Conservation (phyloP, 257 asterid species). For the Rehmannia glutinosa region DNA sequence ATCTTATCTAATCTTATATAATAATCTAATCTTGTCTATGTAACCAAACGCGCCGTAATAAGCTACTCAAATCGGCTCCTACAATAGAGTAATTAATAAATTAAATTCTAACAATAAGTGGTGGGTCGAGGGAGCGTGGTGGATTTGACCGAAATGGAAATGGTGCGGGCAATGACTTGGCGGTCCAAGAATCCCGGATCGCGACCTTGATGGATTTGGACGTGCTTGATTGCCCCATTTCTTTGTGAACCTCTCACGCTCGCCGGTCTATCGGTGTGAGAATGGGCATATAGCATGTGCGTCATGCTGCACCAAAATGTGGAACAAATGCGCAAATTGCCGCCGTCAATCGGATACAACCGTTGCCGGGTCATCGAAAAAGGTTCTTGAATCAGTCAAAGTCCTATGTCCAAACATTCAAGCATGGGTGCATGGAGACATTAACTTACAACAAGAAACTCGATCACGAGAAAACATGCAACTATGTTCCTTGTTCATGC, state of each 20-base stretch:
- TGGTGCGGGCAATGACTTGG: neutral
- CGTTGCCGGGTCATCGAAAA: conserved; percentile 79
- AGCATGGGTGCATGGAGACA: conserved; percentile 51
- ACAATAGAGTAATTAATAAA: no score
- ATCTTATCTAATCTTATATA: no score
- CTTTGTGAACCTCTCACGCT: conserved; percentile 45
- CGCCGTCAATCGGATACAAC: conserved; percentile 52
- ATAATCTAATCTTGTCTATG: no score
- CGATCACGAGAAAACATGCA: conserved; percentile 53
- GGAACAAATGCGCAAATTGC: conserved; percentile 60
- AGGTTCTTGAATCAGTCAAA: conserved; percentile 53
- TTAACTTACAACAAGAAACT: conserved; percentile 35
- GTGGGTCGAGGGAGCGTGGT: conserved; percentile 9
- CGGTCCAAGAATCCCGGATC: conserved; percentile 17
- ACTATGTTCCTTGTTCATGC: conserved; percentile 48
- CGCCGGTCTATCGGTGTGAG: conserved; percentile 84
- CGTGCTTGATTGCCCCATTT: conserved; percentile 76
- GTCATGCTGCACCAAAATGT: conserved; percentile 53
- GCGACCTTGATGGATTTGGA: conserved; percentile 57
- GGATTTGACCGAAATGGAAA: neutral
- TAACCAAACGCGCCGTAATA: no score
- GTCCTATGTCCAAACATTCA: conserved; percentile 37
- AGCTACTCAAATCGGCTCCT: no score
- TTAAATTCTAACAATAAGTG: no score
- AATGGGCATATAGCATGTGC: conserved; percentile 77